A percentile compares a stretch with the other conserved stretches of the same genome.
phyloP scores from a whole-genome alignment of 495 filamentous ascomycete genomes.

The Aspergillus indologenus region DNA sequence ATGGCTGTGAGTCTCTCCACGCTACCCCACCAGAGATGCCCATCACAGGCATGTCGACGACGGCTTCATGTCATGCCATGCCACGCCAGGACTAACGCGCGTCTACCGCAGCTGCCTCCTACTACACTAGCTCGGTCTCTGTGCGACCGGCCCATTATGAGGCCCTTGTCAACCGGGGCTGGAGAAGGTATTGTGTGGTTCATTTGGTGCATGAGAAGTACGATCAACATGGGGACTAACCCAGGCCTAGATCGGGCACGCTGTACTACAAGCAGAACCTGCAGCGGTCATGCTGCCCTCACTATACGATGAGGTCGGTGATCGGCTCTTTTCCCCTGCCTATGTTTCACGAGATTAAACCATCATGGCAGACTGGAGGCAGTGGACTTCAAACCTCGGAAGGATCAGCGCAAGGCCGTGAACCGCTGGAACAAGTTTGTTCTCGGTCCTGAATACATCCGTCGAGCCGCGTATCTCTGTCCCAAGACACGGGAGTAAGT shows the following conservation, averaged over 20 bases:
- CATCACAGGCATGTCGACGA: conserved; percentile 17
- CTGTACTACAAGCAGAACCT: conserved; percentile 92
- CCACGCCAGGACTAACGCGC: conserved; percentile 16
- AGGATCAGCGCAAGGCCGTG: conserved; percentile 81
- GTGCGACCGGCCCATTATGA: conserved; percentile 76
- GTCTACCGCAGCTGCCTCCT: conserved; percentile 66
- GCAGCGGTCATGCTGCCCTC: conserved; percentile 82
- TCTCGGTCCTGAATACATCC: conserved; percentile 72
- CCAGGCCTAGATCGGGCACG: conserved; percentile 57
- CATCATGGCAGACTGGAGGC: conserved; percentile 59
- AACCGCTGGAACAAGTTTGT: conserved; percentile 89
- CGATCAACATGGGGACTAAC: conserved; percentile 10
- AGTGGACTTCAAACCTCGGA: conserved; percentile 62
- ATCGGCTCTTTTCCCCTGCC: neutral
- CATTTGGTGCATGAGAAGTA: neutral
- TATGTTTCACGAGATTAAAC: conserved; percentile 15
- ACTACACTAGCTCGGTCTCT: conserved; percentile 69
- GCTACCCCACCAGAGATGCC: conserved; percentile 5
- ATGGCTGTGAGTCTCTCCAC: conserved; percentile 46
- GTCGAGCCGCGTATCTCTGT: conserved; percentile 66
- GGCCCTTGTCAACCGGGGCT: conserved; percentile 77
- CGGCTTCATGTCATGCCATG: conserved; percentile 13
- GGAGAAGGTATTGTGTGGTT: conserved; percentile 65
- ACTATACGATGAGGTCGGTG: conserved; percentile 79
- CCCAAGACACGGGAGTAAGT: conserved; percentile 73